Evolutionary conservation across 768 basidiomycete genomes (phyloP).

Genomic region (Tulasnella sp.): DNA sequence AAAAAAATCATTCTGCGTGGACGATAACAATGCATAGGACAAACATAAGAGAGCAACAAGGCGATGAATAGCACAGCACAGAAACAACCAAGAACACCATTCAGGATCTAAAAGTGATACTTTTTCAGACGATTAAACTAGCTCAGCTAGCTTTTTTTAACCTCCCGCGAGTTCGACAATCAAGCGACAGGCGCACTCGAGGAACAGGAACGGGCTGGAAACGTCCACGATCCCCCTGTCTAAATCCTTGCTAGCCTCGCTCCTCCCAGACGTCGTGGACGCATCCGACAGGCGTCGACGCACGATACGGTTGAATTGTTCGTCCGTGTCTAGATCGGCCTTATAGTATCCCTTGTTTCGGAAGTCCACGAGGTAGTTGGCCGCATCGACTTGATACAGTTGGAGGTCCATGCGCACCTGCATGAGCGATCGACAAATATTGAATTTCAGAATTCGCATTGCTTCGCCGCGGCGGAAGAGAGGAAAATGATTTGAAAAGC

Average conservation of each 20-base stretch:
- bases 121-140: neutral
- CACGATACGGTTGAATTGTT: slow-evolving; percentile 13
- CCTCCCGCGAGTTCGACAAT: slow-evolving; percentile 88
- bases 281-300: slow-evolving; percentile 3
- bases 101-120: neutral
- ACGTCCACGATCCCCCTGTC: slow-evolving; percentile 28
- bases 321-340: slow-evolving; percentile 32
- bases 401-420: slow-evolving; percentile 96
- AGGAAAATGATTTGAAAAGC: slow-evolving; percentile 26
- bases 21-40: too few relatives aligned
- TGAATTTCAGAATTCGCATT: neutral
- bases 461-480: neutral
- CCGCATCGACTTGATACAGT: slow-evolving; percentile 89
- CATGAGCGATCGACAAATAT: neutral
- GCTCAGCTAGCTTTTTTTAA: too few relatives aligned
- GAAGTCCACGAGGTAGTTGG: slow-evolving; percentile 97
- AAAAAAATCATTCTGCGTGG: too few relatives aligned
- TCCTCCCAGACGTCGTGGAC: slow-evolving; percentile 26
- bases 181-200: slow-evolving; percentile 88
- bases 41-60: too few relatives aligned
- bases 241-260: slow-evolving; percentile 16
- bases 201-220: slow-evolving; percentile 75
- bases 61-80: too few relatives aligned
- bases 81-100: too few relatives aligned
- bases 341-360: slow-evolving; percentile 92